Base-by-base conservation (phyloP, 331 rosid species). In the Stylosanthes scabra region DNA sequence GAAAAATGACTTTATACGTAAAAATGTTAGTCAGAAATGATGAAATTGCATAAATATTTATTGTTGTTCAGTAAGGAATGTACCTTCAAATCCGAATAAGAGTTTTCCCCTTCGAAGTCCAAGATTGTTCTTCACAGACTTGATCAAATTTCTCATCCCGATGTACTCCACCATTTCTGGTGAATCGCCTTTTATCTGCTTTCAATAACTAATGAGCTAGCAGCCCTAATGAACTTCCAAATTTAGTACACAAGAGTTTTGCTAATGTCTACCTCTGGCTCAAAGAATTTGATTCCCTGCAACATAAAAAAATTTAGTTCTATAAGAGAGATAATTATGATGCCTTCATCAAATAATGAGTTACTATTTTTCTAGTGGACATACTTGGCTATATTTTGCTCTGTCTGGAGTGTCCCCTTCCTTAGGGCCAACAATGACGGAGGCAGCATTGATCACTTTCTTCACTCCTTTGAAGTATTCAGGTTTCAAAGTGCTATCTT, bases 201-300 rank as follows among this genome's bases (percentile, higher is more conserved):
- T 78, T 46, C 83, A 82, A 60, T 68, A 80, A 64, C 62, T 64
- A 87, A 58, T 9, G 63, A 65, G 45, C 58, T 57, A 51, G 65
- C 60, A 65, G 45, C 58, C 63, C 44, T 41, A 59, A 72, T 77
- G 59, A 13, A 74, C 70, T 78, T 46, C 68, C 75, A 75, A 71
- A 66, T 67, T 75, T 45, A 77, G 82, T 46, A 74, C 44, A 52
- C 11, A 57, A 70, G 27, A 65, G 79, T 59, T 72, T 73, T 83
- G 25, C 58, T 52, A 14, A 25, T 52, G 16, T 41, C 39, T 88
- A 94, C 99, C 97, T 94, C 99, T 42, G 99, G 97, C 86, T 94
- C 99, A 72, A 94, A 94, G 84, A 94, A 91, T 87, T 89, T 94
- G 78, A 94, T 75, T 62, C 99, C 99, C 99, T 94, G 96, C 84